phyloP scores from a whole-genome alignment of 306 rosid genomes.

The Styphnolobium japonicum region DNA sequence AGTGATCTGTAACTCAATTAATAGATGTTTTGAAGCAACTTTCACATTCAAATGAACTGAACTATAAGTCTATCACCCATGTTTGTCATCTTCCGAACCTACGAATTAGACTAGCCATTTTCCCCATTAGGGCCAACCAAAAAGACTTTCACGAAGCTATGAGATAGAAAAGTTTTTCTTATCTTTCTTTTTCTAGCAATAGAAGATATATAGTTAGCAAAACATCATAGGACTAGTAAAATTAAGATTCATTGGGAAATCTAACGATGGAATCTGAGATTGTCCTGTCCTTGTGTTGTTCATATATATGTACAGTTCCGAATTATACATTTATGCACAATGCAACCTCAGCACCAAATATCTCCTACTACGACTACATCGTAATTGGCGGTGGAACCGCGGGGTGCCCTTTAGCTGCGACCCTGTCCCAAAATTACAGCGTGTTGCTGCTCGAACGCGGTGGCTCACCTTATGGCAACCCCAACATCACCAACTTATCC shows the following conservation, averaged over 20 bases:
- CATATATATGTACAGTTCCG: conserved; percentile 28
- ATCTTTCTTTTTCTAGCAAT: no score
- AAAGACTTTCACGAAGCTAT: no score
- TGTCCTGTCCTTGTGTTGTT: neutral
- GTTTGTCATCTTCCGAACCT: no score
- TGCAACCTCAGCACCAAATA: conserved; percentile 49
- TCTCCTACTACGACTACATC: conserved; percentile 69
- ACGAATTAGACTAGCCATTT: no score
- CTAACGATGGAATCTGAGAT: neutral
- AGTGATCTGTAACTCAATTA: no score
- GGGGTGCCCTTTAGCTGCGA: conserved; percentile 86
- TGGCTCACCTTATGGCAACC: conserved; percentile 73
- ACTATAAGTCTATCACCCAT: no score
- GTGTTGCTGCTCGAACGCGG: conserved; percentile 83
- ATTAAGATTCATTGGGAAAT: neutral
- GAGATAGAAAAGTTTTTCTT: no score
- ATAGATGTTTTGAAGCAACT: neutral
- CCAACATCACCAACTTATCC: conserved; percentile 50
- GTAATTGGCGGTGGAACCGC: conserved; percentile 83
- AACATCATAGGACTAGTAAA: neutral
- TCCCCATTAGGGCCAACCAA: no score
- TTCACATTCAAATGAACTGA: no score
- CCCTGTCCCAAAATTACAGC: conserved; percentile 59
- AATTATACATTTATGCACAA: conserved; percentile 50
- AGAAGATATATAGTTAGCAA: neutral